Base-by-base conservation (phyloP, 345 rosid species). In the Populus simonii region DNA sequence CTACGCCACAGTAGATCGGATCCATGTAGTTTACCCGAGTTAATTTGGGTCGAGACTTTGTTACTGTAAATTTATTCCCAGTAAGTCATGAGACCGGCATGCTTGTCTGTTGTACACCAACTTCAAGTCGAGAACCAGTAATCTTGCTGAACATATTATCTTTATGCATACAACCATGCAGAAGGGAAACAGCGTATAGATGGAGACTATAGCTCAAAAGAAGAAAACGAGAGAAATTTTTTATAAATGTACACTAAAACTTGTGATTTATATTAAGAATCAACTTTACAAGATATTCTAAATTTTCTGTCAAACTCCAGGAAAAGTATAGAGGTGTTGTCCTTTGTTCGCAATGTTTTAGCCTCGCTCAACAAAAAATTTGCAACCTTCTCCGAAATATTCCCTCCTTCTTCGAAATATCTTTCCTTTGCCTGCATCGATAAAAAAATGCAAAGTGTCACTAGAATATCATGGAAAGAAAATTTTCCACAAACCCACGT, bases 261-360 rank as follows among this genome's bases (percentile, higher is more conserved):
- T 47, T 61, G 47, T 3, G 47, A 0, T 43, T 57, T 69, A 81
- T 66, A 85, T 86, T 73, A 86, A 15, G 87, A 79, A 78, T 75
- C 85, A 76, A 69, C 85, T 83, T 83, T 86, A 90, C 89, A 89
- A 43, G 83, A 67, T 41, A 53, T 74, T 82, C 84, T 84, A 62
- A 75, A 79, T 75, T 67, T 74, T 74, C 81, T 78, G 68, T 86
- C 89, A 78, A 96, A 90, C 83, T 91, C 97, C 87, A 96, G 79
- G 89, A 86, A 92, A 80, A 96, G 80, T 85, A 96, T 81, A 22
- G 99, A 89, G 78, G 98, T 93, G 82, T 96, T 93, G 83, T 96
- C 97, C 90, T 93, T 96, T 31, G 99, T 96, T 73, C 95, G 93
- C 87, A 84, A 86, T 35, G 88, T 83, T 84, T 90, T 92, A 51